These are phyloP conservation scores for Trebouxia sp. DNA, from an alignment of 139 green algal genomes.

Conservation along the genomic window DNA sequence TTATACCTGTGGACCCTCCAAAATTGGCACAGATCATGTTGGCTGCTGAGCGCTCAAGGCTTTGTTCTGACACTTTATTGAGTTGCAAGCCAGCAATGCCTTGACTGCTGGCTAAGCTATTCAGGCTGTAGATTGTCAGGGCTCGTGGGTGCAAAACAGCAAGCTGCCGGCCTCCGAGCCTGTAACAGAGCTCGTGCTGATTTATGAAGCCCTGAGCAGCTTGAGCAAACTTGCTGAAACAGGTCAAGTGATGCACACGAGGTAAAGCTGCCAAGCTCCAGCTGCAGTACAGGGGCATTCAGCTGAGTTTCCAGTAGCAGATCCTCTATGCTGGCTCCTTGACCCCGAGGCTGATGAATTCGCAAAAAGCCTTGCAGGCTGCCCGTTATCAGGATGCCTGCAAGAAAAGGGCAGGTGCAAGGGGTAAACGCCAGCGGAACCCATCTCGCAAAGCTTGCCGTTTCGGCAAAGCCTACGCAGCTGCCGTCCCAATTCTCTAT, in stretches of 20 bases:
- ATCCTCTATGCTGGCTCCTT: background rate
- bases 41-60: slow-evolving; percentile 10
- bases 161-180: slow-evolving; percentile 24
- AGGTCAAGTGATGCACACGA: slow-evolving; percentile 10
- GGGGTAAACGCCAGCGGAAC: too few relatives aligned
- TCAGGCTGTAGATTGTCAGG: background rate
- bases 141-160: slow-evolving; percentile 23
- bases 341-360: background rate
- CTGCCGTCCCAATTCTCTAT: background rate
- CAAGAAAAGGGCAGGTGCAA: background rate
- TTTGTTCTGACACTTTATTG: background rate
- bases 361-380: slow-evolving; percentile 13
- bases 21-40: slow-evolving; percentile 21
- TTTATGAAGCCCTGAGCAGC: too few relatives aligned
- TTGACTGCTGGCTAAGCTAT: background rate
- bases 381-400: slow-evolving; percentile 23
- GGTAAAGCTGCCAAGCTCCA: background rate
- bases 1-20: background rate
- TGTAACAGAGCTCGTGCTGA: background rate
- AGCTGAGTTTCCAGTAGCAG: slow-evolving; percentile 6
- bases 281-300: slow-evolving; percentile 6
- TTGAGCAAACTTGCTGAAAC: too few relatives aligned
- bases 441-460: too few relatives aligned
- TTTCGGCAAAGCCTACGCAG: too few relatives aligned
- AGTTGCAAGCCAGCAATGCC: slow-evolving; percentile 1